Evolutionary conservation across 1,139 yeast species (phyloP).

Genomic region (Diutina sp.): DNA sequence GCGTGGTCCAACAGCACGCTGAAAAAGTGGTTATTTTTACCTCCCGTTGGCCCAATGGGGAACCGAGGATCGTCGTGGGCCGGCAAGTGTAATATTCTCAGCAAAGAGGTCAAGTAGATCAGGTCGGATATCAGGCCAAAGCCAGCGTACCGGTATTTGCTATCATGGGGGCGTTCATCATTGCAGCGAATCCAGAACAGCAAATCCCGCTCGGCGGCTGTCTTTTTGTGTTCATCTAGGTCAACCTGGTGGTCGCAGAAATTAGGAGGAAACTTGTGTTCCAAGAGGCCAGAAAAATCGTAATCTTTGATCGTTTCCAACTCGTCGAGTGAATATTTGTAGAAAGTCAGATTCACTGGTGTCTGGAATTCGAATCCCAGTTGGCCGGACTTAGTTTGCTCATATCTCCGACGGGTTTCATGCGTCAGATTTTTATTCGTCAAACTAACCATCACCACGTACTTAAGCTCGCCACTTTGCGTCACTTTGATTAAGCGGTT

Average conservation of each 20-base stretch:
- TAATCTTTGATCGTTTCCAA: not conserved
- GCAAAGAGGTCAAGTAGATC: conserved; percentile 35
- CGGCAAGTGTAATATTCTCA: conserved; percentile 16
- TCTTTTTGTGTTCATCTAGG: conserved; percentile 12
- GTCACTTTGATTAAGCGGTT: conserved; percentile 46
- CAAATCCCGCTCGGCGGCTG: conserved; percentile 22
- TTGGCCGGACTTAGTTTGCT: not conserved
- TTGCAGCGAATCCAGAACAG: conserved; percentile 32
- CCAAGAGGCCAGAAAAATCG: not conserved
- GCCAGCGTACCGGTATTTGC: conserved; percentile 43
- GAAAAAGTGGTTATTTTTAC: conserved; percentile 11
- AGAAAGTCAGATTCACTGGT: not conserved
- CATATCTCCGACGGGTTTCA: conserved; percentile 6
- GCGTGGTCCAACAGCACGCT: conserved; percentile 59
- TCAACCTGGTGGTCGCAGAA: not conserved
- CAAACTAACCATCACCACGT: conserved; percentile 42
- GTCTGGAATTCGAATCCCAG: conserved; percentile 2
- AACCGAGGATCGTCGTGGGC: conserved; percentile 12
- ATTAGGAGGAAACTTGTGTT: conserved; percentile 1
- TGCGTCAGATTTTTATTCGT: conserved; percentile 20
- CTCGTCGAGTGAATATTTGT: not conserved
- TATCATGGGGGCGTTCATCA: conserved; percentile 11
- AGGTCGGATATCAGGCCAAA: conserved; percentile 54
- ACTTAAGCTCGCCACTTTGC: conserved; percentile 39
- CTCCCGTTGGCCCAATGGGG: conserved; percentile 1